Evolutionary conservation across 169 alveolate genomes (phyloP).

Genomic region (Theileria equi): DNA sequence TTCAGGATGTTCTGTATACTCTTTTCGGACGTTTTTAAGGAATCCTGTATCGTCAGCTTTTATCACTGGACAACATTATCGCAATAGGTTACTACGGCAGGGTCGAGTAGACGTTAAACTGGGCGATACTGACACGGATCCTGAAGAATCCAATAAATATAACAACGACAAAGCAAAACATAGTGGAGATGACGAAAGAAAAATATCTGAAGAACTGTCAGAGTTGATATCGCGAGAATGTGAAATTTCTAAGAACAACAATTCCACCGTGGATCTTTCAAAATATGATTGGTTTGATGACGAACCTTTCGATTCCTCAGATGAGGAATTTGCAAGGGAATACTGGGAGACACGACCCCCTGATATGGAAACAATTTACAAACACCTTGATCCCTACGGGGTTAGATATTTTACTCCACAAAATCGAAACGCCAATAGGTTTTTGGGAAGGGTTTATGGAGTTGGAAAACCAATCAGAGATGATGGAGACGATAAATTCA

Average conservation of each 20-base stretch:
- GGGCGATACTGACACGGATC: not conserved
- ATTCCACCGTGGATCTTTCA: not conserved
- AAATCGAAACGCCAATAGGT: not conserved
- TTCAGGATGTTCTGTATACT: too few species aligned
- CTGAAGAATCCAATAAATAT: not conserved
- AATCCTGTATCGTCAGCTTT: too few species aligned
- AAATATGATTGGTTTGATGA: constrained; percentile 51
- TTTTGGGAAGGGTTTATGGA: constrained; percentile 41
- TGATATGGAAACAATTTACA: constrained; percentile 37
- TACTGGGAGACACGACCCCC: constrained; percentile 27
- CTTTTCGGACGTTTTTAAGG: too few species aligned
- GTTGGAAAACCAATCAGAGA: constrained; percentile 20
- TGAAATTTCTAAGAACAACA: not conserved
- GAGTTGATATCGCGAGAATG: constrained; percentile 3
- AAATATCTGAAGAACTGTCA: not conserved
- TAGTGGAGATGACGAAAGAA: not conserved
- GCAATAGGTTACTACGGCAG: too few species aligned
- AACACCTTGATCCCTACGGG: constrained; percentile 49
- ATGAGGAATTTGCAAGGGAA: constrained; percentile 40
- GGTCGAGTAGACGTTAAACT: not conserved
- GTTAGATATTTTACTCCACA: constrained; percentile 29
- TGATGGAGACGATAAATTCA: not conserved
- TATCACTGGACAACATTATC: too few species aligned
- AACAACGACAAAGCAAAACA: too few species aligned
- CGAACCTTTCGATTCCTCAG: constrained; percentile 52